Evolutionary conservation across 2,329 filamentous ascomycete genomes (phyloP).

Genomic region (Beauveria sp.): DNA sequence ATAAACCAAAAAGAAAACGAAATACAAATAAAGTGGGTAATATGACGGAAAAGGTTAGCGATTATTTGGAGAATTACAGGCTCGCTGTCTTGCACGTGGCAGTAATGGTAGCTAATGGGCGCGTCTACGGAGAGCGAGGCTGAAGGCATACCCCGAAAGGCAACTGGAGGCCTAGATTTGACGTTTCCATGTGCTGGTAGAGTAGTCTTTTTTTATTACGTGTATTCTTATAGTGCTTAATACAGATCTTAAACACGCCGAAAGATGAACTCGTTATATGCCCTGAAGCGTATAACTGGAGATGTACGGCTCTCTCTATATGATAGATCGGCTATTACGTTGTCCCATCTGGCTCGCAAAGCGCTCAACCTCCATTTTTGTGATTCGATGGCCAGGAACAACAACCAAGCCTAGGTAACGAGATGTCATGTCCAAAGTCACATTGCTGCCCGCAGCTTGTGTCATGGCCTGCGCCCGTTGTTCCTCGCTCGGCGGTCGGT

Average conservation of each 20-base stretch:
- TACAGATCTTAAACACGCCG: conserved; percentile 13
- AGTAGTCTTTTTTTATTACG: conserved; percentile 10
- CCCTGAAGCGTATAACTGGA: not conserved
- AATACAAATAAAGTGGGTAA: conserved; percentile 6
- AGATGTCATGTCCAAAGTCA: conserved; percentile 68
- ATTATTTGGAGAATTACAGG: not conserved
- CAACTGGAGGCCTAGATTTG: conserved; percentile 4
- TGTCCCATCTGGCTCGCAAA: conserved; percentile 47
- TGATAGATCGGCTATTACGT: not conserved
- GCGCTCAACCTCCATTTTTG: conserved; percentile 82
- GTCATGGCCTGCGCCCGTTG: conserved; percentile 31
- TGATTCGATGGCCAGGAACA: conserved; percentile 77
- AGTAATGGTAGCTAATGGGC: conserved; percentile 5
- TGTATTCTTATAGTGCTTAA: conserved; percentile 23
- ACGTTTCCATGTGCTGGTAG: conserved; percentile 8
- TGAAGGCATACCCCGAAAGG: conserved; percentile 11
- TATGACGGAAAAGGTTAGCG: conserved; percentile 4
- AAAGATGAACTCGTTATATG: not conserved
- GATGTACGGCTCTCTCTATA: conserved; percentile 4
- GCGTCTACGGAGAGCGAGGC: not conserved
- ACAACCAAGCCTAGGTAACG: conserved; percentile 86
- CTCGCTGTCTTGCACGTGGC: conserved; percentile 8
- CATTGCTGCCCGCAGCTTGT: conserved; percentile 29
- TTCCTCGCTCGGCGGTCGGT: conserved; percentile 61
- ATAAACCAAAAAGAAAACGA: not conserved